Percentiles rank a stretch among this genome's conserved stretches.
phyloP scores from a whole-genome alignment of 768 basidiomycete species.

The Chiua virens region DNA sequence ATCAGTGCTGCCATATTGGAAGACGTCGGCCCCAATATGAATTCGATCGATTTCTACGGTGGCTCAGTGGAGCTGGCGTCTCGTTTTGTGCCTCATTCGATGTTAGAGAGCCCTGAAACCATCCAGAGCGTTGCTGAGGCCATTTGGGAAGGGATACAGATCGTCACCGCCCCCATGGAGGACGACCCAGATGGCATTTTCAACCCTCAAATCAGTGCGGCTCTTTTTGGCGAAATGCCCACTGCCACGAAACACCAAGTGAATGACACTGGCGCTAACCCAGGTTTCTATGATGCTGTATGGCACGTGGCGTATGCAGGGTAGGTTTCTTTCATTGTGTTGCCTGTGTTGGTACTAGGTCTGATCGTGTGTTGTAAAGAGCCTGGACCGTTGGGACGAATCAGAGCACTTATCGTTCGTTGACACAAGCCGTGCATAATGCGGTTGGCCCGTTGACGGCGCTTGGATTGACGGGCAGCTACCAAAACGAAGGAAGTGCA shows the following conservation, averaged over 20 bases:
- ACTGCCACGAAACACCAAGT: constrained; percentile 1
- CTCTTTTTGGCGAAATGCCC: constrained; percentile 15
- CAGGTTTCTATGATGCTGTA: constrained; percentile 15
- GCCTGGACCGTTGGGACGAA: too few species aligned
- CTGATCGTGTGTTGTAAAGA: too few species aligned
- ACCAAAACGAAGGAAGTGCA: too few species aligned
- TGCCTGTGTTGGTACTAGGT: too few species aligned
- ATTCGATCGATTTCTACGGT: constrained; percentile 13
- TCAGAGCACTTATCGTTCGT: too few species aligned
- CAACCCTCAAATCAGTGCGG: not conserved
- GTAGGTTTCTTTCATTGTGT: not conserved
- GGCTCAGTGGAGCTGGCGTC: constrained; percentile 7
- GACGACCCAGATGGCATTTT: not conserved
- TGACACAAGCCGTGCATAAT: too few species aligned
- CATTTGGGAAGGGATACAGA: constrained; percentile 14
- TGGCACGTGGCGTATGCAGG: constrained; percentile 9
- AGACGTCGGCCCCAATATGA: too few species aligned
- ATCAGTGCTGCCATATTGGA: too few species aligned
- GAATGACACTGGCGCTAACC: constrained; percentile 19
- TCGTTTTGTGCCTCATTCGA: constrained; percentile 16
- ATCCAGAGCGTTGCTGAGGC: constrained; percentile 11
- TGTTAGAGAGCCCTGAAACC: not conserved
- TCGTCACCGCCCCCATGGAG: not conserved
- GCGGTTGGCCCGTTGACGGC: too few species aligned
- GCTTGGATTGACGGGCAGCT: too few species aligned